A percentile compares a stretch with the other conserved stretches of the same genome.
These are phyloP conservation scores for Penicillium sp. DNA, from an alignment of 2,329 filamentous ascomycete species.

Conservation along the genomic window DNA sequence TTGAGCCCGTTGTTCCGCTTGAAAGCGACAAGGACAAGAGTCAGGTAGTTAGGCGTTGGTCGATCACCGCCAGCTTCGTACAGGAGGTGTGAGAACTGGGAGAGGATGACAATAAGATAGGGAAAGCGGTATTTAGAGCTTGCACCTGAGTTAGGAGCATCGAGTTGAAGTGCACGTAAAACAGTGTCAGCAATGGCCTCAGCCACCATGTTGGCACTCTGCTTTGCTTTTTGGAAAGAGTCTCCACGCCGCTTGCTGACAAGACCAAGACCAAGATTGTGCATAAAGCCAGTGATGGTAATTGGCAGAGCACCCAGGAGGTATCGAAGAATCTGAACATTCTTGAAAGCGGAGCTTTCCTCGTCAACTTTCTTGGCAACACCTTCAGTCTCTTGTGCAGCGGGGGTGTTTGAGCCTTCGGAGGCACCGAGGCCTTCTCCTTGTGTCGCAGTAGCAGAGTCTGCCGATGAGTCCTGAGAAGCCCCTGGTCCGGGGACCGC, in stretches of 20 bases:
- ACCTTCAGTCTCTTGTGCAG: conserved; percentile 18
- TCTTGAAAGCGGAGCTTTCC: conserved; percentile 59
- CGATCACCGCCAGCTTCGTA: conserved; percentile 62
- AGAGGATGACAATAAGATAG: conserved; percentile 79
- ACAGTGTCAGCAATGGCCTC: conserved; percentile 72
- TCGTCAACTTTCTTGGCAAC: conserved; percentile 26
- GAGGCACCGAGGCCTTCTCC: conserved; percentile 22
- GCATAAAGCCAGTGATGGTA: conserved; percentile 81
- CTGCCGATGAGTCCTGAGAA: conserved; percentile 20
- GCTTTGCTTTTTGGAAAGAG: conserved; percentile 59
- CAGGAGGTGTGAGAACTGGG: conserved; percentile 74
- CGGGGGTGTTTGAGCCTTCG: conserved; percentile 17
- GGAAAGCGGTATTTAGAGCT: conserved; percentile 66
- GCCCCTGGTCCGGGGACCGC: conserved; percentile 33
- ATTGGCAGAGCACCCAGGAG: conserved; percentile 77
- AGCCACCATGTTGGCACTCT: conserved; percentile 61
- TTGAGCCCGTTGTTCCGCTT: conserved; percentile 77
- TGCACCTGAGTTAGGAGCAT: conserved; percentile 46
- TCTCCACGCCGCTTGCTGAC: conserved; percentile 74
- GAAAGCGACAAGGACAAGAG: conserved; percentile 82
- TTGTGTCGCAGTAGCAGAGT: conserved; percentile 26
- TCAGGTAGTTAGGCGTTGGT: conserved; percentile 55
- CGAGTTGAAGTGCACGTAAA: conserved; percentile 64
- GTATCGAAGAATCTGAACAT: conserved; percentile 74
- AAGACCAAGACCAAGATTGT: conserved; percentile 78